Conservation (phyloP, 805 yeast genomes). For the Limtongia smithiae region DNA sequence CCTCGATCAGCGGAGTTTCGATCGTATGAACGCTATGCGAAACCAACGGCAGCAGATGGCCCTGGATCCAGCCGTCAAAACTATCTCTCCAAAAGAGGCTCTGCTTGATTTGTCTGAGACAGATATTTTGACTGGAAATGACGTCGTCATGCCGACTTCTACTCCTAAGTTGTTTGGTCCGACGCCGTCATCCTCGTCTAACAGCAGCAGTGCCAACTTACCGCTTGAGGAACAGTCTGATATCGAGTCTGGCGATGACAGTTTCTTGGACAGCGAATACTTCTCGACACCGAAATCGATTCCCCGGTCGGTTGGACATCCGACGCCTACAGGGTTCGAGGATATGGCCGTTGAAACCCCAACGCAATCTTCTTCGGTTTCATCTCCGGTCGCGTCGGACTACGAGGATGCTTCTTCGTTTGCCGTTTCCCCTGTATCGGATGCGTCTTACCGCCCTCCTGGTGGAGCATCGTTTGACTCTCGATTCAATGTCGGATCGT, state of each 20-base stretch:
- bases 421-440: background rate
- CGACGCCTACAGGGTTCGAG: background rate
- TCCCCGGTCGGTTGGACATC: conserved; percentile 3
- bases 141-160: background rate
- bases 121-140: background rate
- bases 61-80: conserved; percentile 2
- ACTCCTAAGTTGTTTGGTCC: conserved; percentile 15
- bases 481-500: conserved; percentile 3
- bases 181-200: conserved; percentile 20
- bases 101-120: conserved; percentile 18
- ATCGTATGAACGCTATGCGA: background rate
- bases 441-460: background rate
- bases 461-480: background rate
- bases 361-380: conserved; percentile 14
- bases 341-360: conserved; percentile 2
- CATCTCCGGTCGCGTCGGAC: conserved; percentile 14
- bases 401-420: conserved; percentile 1
- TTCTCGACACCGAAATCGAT: conserved; percentile 6
- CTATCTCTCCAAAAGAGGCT: conserved; percentile 28
- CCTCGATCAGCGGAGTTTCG: background rate
- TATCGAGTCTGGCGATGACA: conserved; percentile 12
- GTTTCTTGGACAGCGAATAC: conserved; percentile 6
- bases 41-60: conserved; percentile 3
- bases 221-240: conserved; percentile 10
- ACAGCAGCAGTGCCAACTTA: conserved; percentile 5